Base-by-base conservation (phyloP, 352 stramenopile species). In the Phytophthora crassamura region DNA sequence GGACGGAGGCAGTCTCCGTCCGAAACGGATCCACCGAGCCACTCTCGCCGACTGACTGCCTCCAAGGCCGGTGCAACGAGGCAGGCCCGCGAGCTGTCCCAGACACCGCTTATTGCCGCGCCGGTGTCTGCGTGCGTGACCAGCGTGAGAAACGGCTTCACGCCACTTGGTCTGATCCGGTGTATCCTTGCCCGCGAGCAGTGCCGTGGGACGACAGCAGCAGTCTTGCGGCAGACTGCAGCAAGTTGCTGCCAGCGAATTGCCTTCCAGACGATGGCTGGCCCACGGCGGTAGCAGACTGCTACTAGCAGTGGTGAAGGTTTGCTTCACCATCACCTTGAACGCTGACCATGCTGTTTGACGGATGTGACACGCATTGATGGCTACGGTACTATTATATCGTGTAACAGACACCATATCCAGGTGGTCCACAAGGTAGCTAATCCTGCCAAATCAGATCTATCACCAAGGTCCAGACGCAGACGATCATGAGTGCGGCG, bases 141-240 rank as follows among this genome's bases (percentile, higher is more conserved):
- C 22, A 65, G 55, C 30, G 64, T 72, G 30, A 67, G 64, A 67
- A 72, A 72, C 64, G 64, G 64, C 28, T 72, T 65, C 64, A 64
- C 57, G 16, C 18, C 34, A 57, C 36, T 43, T 42, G 12, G 45
- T 64, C 64, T 67, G 64, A 61, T 67, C 64, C 40, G 59, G 45
- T 72, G 64, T 56, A 72, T 72, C 64, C 64, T 68, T 53, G 45
- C 45, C 30, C n/a, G 30, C 40, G 38, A 59, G 54, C 61, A 67
- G 59, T 48, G 30, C 58, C 49, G 46, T 59, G 49, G 48, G 39
- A 66, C 32, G 42, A 20, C n/a, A 15, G 32, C 56, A 50, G 22
- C 22, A 25, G 22, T 25, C 22, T 25, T 25, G 22, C 22, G 22
- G 22, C 22, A 25, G 22, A 25, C 22, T 25, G 22, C 22, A 25